Evolutionary conservation across 345 rosid species (phyloP).

Genomic region (Crucihimalaya himalaica): DNA sequence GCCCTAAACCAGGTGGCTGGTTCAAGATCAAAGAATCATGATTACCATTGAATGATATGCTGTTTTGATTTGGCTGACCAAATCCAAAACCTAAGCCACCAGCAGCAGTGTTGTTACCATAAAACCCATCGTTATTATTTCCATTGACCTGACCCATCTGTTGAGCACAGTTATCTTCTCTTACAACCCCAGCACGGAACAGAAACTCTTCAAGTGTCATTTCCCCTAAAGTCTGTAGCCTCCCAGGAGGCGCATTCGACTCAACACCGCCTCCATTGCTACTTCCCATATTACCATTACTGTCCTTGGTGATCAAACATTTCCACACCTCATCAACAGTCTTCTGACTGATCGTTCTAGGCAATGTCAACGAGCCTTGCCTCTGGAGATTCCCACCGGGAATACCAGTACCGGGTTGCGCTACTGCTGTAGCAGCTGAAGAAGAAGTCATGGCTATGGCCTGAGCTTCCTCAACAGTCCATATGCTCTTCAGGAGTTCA

Average conservation of each 20-base stretch:
- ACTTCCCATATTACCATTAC: slow-evolving; percentile 37
- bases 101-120: slow-evolving; percentile 44
- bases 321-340: slow-evolving; percentile 97
- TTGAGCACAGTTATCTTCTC: slow-evolving; percentile 60
- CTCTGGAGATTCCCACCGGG: slow-evolving; percentile 72
- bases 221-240: slow-evolving; percentile 71
- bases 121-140: slow-evolving; percentile 48
- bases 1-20: slow-evolving; percentile 51
- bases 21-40: slow-evolving; percentile 41
- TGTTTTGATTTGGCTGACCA: slow-evolving; percentile 60
- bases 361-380: slow-evolving; percentile 93
- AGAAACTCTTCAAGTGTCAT: slow-evolving; percentile 94
- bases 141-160: slow-evolving; percentile 42
- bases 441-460: slow-evolving; percentile 45
- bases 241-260: slow-evolving; percentile 49
- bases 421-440: slow-evolving; percentile 29
- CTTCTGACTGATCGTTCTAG: slow-evolving; percentile 89
- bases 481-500: slow-evolving; percentile 80
- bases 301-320: slow-evolving; percentile 62
- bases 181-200: slow-evolving; percentile 78
- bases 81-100: slow-evolving; percentile 51
- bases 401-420: slow-evolving; percentile 37
- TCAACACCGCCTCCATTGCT: slow-evolving; percentile 42
- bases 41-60: slow-evolving; percentile 43
- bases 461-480: slow-evolving; percentile 91